Evolutionary conservation across 306 rosid species (phyloP), one percentile per base, ranked within the genome.

Genomic region (Ziziphus jujuba): DNA sequence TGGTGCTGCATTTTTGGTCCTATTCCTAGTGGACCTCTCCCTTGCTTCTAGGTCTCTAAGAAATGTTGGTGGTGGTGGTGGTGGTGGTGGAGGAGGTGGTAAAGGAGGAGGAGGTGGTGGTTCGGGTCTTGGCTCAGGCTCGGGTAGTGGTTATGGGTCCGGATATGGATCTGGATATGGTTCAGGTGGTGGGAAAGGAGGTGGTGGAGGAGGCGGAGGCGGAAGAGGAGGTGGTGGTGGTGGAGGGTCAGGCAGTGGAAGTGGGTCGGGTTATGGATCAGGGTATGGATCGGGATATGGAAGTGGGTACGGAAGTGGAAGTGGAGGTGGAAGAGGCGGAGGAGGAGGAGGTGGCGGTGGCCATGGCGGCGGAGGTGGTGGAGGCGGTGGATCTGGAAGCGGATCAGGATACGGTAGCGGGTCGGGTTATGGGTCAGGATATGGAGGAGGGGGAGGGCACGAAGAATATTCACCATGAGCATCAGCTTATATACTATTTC

Each of bases 11-110:
- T 72, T 92, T 69, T 57, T 83, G 82, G 80, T 71, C 66, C 75
- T 92, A 82, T 70, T 92, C 24, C 45, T 87, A 74, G 61, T 81
- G 21, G 91, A 92, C 65, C 24, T 86, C 12, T 69, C 97, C 52
- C 66, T 79, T 47, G 97, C 95, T 12, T 83, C 84, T 22, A 79
- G 92, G 49, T 40, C 72, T 35, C 2, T 61, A n/a, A n/a, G 55
- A 72, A 75, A 9, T 12, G 66, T 31, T 21, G 52, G 76, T 0
- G 61, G 73, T 0, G 84, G 87, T 0, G 79, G 81, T 0, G 83
- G 84, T 0, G 80, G 81, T 0, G 86, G 88, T 0, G n/a, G n/a
- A n/a, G 77, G 79, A 2, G 77, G 80, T 0, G 74, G 71, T 0
- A 69, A 69, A 0, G 74, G 80, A 0, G 72, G 67, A 0, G 85